Percentiles rank a stretch among this genome's conserved stretches.
Evolutionary conservation across 2,329 filamentous ascomycete genomes (phyloP).

Genomic region (Fusarium pilosicola): DNA sequence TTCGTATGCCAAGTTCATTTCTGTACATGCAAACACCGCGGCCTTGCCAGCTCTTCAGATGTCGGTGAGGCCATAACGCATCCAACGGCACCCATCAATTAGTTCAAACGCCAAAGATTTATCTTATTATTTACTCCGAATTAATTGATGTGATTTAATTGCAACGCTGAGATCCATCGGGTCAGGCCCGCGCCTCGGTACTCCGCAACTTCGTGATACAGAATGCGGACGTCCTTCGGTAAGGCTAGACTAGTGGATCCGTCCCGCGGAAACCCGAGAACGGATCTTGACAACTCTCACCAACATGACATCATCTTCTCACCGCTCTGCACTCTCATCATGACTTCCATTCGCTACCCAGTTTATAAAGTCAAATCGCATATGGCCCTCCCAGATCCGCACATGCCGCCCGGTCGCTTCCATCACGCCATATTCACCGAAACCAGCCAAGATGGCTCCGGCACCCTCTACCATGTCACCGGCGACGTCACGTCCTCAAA

Average conservation of each 20-base stretch:
- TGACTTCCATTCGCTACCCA: background rate
- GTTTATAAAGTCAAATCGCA: background rate
- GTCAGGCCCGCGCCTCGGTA: accelerated
- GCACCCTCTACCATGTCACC: background rate
- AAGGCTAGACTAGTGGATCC: background rate
- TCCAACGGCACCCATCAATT: too few relatives aligned
- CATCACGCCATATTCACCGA: background rate
- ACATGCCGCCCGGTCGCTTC: background rate
- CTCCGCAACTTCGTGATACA: background rate
- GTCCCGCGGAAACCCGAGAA: background rate
- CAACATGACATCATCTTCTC: background rate
- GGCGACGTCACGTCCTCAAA: background rate
- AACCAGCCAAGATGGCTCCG: background rate
- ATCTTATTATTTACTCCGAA: accelerated
- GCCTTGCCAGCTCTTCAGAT: too few relatives aligned
- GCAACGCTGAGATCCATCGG: background rate
- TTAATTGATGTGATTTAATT: accelerated
- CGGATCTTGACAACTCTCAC: background rate
- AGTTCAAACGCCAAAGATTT: accelerated
- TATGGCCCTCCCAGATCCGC: background rate
- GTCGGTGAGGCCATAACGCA: background rate
- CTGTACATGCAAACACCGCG: accelerated
- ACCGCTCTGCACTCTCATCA: background rate
- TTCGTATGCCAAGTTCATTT: background rate
- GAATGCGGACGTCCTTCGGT: too few relatives aligned